These are phyloP conservation scores for Epichloe amarillans DNA, from an alignment of 2,329 filamentous ascomycete genomes.

Conservation along the genomic window DNA sequence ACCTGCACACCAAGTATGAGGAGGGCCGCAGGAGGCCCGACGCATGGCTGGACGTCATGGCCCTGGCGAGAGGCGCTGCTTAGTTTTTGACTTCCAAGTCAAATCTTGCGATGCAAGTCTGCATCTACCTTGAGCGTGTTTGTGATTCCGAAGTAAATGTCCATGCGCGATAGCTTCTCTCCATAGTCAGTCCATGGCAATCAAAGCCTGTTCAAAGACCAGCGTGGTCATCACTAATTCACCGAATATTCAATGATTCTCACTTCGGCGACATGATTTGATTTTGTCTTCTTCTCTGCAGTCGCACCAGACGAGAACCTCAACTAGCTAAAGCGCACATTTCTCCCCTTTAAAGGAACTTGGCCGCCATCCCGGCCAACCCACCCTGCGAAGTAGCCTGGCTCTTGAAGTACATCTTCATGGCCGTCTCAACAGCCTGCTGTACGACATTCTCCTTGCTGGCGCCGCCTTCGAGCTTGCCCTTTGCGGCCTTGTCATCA, in stretches of 20 bases:
- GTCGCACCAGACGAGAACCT: no score
- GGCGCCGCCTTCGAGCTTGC: slow-evolving; percentile 40
- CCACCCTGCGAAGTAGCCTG: slow-evolving; percentile 36
- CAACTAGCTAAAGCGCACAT: no score
- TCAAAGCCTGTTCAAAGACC: no score
- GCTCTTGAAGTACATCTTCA: slow-evolving; percentile 85
- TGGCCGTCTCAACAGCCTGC: slow-evolving; percentile 69
- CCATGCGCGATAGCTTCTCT: no score
- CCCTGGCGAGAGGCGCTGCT: slow-evolving; percentile 11
- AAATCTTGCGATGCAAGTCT: no score
- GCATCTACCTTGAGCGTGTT: no score
- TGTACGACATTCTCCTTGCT: slow-evolving; percentile 73
- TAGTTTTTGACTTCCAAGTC: not conserved
- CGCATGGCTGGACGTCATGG: slow-evolving; percentile 46
- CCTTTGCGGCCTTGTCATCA: slow-evolving; percentile 41
- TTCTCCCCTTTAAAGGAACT: slow-evolving; percentile 20
- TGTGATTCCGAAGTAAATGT: no score
- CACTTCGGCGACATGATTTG: no score
- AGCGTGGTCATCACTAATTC: no score
- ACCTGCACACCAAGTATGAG: slow-evolving; percentile 33
- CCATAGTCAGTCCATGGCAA: no score
- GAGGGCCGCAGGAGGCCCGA: slow-evolving; percentile 36
- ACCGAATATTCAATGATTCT: no score
- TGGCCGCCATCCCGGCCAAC: slow-evolving; percentile 32
- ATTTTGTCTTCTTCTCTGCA: no score